Conservation (phyloP, 805 yeast genomes). For the Cyberlindnera veronae region DNA sequence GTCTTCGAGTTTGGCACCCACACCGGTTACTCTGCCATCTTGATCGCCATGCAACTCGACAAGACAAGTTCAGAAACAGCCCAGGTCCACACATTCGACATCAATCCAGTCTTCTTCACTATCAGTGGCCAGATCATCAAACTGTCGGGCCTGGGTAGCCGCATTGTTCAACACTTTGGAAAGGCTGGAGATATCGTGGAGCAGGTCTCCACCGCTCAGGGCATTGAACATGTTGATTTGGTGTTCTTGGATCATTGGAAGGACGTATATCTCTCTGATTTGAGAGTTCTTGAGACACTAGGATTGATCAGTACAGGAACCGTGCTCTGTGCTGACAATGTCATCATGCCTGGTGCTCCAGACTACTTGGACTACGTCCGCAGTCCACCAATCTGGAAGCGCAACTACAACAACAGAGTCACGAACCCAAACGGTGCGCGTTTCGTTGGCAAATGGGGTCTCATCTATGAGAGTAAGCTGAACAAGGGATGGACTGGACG, state of each 20-base stretch:
- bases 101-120: conserved; percentile 9
- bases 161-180: conserved; percentile 16
- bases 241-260: conserved; percentile 41
- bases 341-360: conserved; percentile 34
- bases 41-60: conserved; percentile 16
- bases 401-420: conserved; percentile 25
- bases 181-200: conserved; percentile 16
- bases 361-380: conserved; percentile 38
- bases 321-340: conserved; percentile 37
- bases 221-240: conserved; percentile 29
- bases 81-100: conserved; percentile 22
- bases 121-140: conserved; percentile 16
- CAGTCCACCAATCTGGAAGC: conserved; percentile 36
- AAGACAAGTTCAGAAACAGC: conserved; percentile 7
- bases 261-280: conserved; percentile 37
- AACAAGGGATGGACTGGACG: conserved; percentile 11
- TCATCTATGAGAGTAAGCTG: conserved; percentile 35
- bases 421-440: conserved; percentile 30
- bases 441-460: conserved; percentile 39
- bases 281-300: conserved; percentile 38
- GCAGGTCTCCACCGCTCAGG: conserved; percentile 11
- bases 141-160: conserved; percentile 19
- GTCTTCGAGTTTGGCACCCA: conserved; percentile 24
- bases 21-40: conserved; percentile 20
- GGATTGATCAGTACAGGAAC: conserved; percentile 39